These are phyloP conservation scores for Acacia pycnantha DNA, from an alignment of 331 rosid species.

Conservation along the genomic window DNA sequence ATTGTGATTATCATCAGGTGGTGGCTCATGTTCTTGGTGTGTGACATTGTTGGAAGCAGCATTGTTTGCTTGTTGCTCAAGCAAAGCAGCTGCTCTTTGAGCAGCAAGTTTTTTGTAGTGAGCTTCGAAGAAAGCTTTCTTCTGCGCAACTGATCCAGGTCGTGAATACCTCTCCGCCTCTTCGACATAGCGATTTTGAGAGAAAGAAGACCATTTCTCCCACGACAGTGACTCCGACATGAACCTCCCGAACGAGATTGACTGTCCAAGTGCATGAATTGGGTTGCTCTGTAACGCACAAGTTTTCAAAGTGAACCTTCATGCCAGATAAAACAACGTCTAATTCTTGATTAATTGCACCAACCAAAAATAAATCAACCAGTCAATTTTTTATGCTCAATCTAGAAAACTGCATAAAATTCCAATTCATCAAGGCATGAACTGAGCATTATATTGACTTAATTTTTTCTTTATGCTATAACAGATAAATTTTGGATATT, in stretches of 20 bases:
- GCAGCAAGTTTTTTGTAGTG: conserved; percentile 92
- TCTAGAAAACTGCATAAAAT: neutral
- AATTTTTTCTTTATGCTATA: neutral
- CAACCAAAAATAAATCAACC: neutral
- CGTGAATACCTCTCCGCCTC: conserved; percentile 80
- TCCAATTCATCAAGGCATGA: neutral
- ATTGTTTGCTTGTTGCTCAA: conserved; percentile 68
- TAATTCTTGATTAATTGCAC: neutral
- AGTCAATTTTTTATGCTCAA: neutral
- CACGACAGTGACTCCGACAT: conserved; percentile 76
- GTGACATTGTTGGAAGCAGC: conserved; percentile 29
- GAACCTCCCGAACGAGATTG: conserved; percentile 89
- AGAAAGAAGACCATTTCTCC: conserved; percentile 90
- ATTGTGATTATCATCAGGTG: conserved; percentile 2
- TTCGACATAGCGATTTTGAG: conserved; percentile 85
- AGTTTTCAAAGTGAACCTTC: conserved; percentile 29
- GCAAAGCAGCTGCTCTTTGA: conserved; percentile 74
- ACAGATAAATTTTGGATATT: neutral
- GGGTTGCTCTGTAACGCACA: conserved; percentile 66
- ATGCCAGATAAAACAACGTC: neutral
- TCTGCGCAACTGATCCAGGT: conserved; percentile 94
- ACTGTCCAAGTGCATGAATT: conserved; percentile 75
- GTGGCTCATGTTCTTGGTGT: neutral
- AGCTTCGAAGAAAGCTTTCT: conserved; percentile 98
- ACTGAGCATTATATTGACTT: neutral